Percentiles rank a stretch among this genome's conserved stretches.
These are phyloP conservation scores for Botryotinia narcissicola DNA, from an alignment of 2,329 filamentous ascomycete genomes.

Conservation along the genomic window DNA sequence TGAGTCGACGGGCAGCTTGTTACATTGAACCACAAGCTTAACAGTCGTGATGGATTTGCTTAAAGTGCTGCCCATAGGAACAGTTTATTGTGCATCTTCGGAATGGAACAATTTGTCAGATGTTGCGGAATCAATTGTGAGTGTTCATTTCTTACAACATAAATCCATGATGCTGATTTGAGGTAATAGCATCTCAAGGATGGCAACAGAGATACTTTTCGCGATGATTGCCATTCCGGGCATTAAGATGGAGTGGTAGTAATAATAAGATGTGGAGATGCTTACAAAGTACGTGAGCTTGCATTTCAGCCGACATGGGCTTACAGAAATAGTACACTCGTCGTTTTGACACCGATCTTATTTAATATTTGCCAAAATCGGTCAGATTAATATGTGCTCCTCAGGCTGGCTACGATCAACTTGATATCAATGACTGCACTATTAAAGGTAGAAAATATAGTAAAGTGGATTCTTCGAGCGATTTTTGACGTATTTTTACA, in stretches of 20 bases:
- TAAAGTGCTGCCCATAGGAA: not conserved
- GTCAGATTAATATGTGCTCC: slow-evolving; percentile 60
- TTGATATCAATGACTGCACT: slow-evolving; percentile 72
- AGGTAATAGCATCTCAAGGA: not conserved
- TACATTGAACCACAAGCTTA: not conserved
- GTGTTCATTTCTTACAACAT: not conserved
- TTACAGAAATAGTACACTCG: slow-evolving; percentile 43
- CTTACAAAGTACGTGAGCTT: not conserved
- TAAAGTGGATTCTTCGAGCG: not conserved
- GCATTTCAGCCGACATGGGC: no score
- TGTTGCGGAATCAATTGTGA: not conserved
- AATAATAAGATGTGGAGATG: not conserved
- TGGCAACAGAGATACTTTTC: not conserved
- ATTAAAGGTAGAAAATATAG: slow-evolving; percentile 15
- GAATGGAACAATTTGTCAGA: not conserved
- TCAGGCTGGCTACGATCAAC: slow-evolving; percentile 78
- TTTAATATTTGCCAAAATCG: slow-evolving; percentile 52
- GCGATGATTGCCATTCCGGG: not conserved
- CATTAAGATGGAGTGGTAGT: not conserved
- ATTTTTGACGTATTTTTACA: slow-evolving; percentile 31
- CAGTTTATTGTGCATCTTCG: not conserved
- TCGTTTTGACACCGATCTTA: slow-evolving; percentile 64
- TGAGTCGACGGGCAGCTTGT: not conserved
- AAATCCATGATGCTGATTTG: not conserved
- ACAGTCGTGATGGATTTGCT: not conserved